A percentile compares a stretch with the other conserved stretches of the same genome.
Conservation (phyloP, 2,329 filamentous ascomycete species). For the Arachnopeziza araneosa region DNA sequence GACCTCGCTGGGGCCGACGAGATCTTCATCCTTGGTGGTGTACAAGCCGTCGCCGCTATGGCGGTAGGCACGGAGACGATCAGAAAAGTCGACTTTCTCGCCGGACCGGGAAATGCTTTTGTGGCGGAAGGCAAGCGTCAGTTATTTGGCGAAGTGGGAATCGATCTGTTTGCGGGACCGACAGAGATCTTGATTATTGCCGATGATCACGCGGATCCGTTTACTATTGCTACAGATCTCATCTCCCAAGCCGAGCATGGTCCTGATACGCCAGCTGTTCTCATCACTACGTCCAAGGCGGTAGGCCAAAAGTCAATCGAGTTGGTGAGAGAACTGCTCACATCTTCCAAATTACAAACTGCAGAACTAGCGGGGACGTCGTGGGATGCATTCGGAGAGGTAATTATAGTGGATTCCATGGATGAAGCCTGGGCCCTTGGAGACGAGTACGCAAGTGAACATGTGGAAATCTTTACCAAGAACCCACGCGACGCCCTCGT, state of each 20-base stretch:
- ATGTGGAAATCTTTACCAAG: constrained; percentile 45
- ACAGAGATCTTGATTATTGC: constrained; percentile 48
- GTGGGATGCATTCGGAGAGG: constrained; percentile 43
- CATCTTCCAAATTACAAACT: constrained; percentile 34
- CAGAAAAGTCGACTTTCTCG: constrained; percentile 45
- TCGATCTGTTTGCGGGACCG: constrained; percentile 48
- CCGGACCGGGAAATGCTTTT: constrained; percentile 49
- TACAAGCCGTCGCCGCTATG: constrained; percentile 49
- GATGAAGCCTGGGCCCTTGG: constrained; percentile 41
- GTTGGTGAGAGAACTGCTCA: constrained; percentile 34
- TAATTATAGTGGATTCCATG: constrained; percentile 37
- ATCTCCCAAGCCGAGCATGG: constrained; percentile 47
- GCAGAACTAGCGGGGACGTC: constrained; percentile 37
- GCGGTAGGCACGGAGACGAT: constrained; percentile 44
- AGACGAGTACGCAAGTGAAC: constrained; percentile 44
- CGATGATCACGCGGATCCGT: constrained; percentile 41
- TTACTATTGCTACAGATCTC: constrained; percentile 41
- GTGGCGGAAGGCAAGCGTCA: constrained; percentile 50
- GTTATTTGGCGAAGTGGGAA: constrained; percentile 48
- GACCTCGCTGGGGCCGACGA: constrained; percentile 44
- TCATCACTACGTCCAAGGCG: constrained; percentile 42
- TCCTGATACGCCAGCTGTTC: constrained; percentile 44
- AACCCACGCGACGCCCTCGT: constrained; percentile 42
- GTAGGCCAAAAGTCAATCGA: constrained; percentile 36
- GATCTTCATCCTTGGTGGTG: constrained; percentile 46